Conservation (phyloP, 805 yeast genomes). For the Candida golubevii region DNA sequence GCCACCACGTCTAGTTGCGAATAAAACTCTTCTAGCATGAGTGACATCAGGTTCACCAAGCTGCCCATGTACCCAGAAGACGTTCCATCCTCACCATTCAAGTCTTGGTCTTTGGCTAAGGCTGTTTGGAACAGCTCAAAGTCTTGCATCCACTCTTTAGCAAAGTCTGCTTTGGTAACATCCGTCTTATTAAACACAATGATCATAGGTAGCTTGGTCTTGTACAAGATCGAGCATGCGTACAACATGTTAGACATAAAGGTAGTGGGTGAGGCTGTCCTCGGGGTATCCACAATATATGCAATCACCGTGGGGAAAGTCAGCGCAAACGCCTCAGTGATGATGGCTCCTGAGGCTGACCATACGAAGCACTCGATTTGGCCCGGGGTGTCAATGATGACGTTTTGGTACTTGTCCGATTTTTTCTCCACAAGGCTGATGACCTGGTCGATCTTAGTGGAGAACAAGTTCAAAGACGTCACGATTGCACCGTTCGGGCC, state of each 20-base stretch:
- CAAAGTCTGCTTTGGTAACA: constrained; percentile 78
- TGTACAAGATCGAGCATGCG: constrained; percentile 94
- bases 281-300: constrained; percentile 93
- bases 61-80: constrained; percentile 92
- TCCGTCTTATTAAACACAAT: constrained; percentile 95
- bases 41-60: constrained; percentile 87
- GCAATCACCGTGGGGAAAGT: constrained; percentile 95
- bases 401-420: constrained; percentile 51
- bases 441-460: constrained; percentile 96
- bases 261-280: constrained; percentile 91
- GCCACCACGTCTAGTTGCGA: constrained; percentile 87
- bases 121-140: constrained; percentile 88
- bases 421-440: constrained; percentile 80
- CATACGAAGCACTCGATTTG: constrained; percentile 98
- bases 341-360: constrained; percentile 96
- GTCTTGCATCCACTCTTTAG: constrained; percentile 96
- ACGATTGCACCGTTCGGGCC: constrained; percentile 99
- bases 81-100: constrained; percentile 54
- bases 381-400: constrained; percentile 95
- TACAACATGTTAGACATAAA: constrained; percentile 97
- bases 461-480: constrained; percentile 83
- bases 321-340: constrained; percentile 94
- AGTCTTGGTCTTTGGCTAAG: constrained; percentile 60
- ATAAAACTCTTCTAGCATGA: constrained; percentile 94
- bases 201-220: constrained; percentile 94